A percentile compares a stretch with the other conserved stretches of the same genome.
phyloP scores from a whole-genome alignment of 257 asterid genomes.

The Solanum pimpinellifolium region DNA sequence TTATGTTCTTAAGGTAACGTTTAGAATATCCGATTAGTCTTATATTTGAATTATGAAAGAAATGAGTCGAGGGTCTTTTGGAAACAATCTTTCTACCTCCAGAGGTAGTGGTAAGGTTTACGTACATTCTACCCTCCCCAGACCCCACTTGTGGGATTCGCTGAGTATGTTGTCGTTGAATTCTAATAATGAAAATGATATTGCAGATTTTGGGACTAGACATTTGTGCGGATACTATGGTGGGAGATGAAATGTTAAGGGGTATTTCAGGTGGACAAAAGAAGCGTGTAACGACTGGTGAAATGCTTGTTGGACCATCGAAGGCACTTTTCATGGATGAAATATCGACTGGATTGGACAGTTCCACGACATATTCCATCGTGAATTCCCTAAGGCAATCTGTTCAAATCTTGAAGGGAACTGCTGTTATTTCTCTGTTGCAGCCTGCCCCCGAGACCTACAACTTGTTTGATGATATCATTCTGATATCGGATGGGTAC shows the following conservation, averaged over 20 bases:
- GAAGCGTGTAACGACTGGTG: constrained; percentile 35
- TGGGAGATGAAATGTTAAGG: constrained; percentile 35
- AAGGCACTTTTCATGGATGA: constrained; percentile 30
- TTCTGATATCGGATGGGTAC: constrained; percentile 23
- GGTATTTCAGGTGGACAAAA: constrained; percentile 36
- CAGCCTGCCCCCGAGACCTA: constrained; percentile 36
- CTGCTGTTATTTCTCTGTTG: constrained; percentile 30
- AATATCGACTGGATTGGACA: constrained; percentile 35
- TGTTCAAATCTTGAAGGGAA: constrained; percentile 26
- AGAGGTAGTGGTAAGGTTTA: neutral
- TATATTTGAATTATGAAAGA: neutral
- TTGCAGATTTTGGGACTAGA: constrained; percentile 32
- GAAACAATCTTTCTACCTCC: neutral
- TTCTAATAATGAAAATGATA: neutral
- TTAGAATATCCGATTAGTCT: neutral
- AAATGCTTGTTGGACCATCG: constrained; percentile 32
- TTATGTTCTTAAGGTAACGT: constrained; percentile 45
- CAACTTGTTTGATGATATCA: constrained; percentile 26
- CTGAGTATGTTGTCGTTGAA: neutral
- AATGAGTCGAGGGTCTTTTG: rapidly evolving
- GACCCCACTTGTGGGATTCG: neutral
- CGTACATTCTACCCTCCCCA: neutral
- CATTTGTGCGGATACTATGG: constrained; percentile 29
- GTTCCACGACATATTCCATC: constrained; percentile 31
- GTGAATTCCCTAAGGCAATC: constrained; percentile 26